These are phyloP conservation scores for Tulasnella sp. DNA, from an alignment of 768 basidiomycete species.

Conservation along the genomic window DNA sequence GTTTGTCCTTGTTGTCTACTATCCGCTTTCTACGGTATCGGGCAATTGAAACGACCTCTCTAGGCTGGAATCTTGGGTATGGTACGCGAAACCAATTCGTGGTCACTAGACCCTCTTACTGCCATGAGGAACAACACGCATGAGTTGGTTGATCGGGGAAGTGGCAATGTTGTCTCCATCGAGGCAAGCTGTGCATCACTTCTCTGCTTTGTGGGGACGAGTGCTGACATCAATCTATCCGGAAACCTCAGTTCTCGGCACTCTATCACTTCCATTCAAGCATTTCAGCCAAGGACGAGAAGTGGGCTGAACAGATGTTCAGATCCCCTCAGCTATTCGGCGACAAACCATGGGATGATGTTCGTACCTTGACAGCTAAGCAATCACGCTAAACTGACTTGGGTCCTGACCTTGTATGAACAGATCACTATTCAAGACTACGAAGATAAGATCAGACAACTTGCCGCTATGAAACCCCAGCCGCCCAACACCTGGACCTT, in stretches of 20 bases:
- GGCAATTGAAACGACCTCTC: background rate
- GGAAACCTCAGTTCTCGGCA: constrained; percentile 14
- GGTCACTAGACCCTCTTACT: constrained; percentile 36
- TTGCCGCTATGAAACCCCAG: background rate
- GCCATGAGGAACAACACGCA: constrained; percentile 45
- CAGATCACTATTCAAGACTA: constrained; percentile 5
- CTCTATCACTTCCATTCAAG: constrained; percentile 19
- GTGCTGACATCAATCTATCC: background rate
- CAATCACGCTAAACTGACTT: background rate
- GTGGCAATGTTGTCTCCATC: constrained; percentile 19
- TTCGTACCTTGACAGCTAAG: background rate
- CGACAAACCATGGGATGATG: background rate
- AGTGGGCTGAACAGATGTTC: constrained; percentile 9
- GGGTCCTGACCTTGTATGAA: too few species aligned
- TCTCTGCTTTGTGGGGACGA: background rate
- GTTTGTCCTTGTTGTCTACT: background rate
- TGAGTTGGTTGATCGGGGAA: constrained; percentile 45
- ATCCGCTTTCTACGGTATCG: too few species aligned
- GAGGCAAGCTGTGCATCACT: constrained; percentile 26
- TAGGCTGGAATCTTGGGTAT: constrained; percentile 5
- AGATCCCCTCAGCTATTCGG: background rate
- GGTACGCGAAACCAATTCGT: constrained; percentile 18
- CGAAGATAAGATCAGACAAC: background rate
- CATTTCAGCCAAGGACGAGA: constrained; percentile 15
- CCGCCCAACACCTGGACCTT: constrained; percentile 1